Evolutionary conservation across 73 alveolate genomes (phyloP).

Genomic region (Tetrahymena elliotti): DNA sequence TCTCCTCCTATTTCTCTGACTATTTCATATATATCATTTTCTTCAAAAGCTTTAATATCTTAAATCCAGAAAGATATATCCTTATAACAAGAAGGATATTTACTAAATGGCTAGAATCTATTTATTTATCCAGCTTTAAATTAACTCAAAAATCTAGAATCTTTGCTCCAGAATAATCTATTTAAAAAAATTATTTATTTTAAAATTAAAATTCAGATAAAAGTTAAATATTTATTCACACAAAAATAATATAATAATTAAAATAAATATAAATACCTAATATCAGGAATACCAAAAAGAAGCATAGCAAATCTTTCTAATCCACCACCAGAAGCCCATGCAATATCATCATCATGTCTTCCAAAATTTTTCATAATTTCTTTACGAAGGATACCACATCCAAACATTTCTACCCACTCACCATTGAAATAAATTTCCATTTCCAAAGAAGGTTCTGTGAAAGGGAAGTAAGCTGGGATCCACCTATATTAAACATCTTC

Average conservation of each 20-base stretch:
- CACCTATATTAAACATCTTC: constrained; percentile 79
- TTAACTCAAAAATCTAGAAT: constrained; percentile 58
- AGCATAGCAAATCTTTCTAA: constrained; percentile 85
- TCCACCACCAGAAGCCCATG: constrained; percentile 95
- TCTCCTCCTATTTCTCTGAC: constrained; percentile 70
- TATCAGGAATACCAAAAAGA: constrained; percentile 77
- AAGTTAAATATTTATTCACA: background rate
- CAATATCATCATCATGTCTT: constrained; percentile 61
- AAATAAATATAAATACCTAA: background rate
- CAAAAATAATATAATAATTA: background rate
- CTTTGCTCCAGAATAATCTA: constrained; percentile 77
- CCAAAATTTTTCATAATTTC: constrained; percentile 63
- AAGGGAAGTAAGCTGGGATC: constrained; percentile 81
- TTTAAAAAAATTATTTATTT: background rate
- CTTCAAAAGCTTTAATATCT: constrained; percentile 49
- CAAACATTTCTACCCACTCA: constrained; percentile 89
- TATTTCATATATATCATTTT: constrained; percentile 69
- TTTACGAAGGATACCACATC: constrained; percentile 85
- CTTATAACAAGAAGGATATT: constrained; percentile 79
- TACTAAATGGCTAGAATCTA: constrained; percentile 71
- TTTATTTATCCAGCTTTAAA: constrained; percentile 66
- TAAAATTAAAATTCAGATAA: too few relatives aligned
- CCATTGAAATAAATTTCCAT: constrained; percentile 78
- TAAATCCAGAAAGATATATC: constrained; percentile 79
- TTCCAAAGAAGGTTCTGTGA: constrained; percentile 91